These are phyloP conservation scores for Pseudogymnoascus sp. DNA, from an alignment of 2,329 filamentous ascomycete genomes.

Conservation along the genomic window DNA sequence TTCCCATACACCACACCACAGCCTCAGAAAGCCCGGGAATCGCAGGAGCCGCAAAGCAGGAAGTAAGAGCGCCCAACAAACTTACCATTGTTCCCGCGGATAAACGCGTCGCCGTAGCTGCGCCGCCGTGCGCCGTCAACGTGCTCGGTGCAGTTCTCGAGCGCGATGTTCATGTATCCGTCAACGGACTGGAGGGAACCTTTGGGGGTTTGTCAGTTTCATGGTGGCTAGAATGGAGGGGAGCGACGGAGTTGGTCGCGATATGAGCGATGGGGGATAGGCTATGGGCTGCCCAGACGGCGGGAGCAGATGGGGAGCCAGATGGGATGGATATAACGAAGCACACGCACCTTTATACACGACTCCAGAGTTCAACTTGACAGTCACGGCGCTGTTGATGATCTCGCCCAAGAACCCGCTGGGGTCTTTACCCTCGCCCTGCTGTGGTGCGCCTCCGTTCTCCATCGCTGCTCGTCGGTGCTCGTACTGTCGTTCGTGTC, in stretches of 20 bases:
- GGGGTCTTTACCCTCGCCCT: slow-evolving; percentile 77
- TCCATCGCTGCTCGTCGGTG: slow-evolving; percentile 48
- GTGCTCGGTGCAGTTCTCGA: slow-evolving; percentile 90
- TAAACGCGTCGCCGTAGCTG: slow-evolving; percentile 88
- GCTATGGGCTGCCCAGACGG: neutral
- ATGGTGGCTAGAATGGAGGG: neutral
- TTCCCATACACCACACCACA: neutral
- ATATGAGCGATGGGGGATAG: neutral
- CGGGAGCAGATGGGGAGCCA: neutral
- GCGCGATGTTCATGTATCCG: slow-evolving; percentile 98
- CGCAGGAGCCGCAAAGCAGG: neutral
- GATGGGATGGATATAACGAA: neutral
- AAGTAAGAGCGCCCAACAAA: neutral
- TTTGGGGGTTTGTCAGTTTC: slow-evolving; percentile 37
- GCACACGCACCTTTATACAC: slow-evolving; percentile 76
- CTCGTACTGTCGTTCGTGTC: slow-evolving; percentile 15
- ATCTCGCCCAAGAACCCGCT: slow-evolving; percentile 91
- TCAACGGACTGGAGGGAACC: slow-evolving; percentile 91
- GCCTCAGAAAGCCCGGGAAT: neutral
- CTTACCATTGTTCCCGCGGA: slow-evolving; percentile 89
- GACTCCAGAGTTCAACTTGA: slow-evolving; percentile 97
- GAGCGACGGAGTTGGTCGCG: neutral
- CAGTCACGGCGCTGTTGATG: slow-evolving; percentile 85
- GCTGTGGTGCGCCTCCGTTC: slow-evolving; percentile 53
- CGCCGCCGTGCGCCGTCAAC: slow-evolving; percentile 76